phyloP scores from a whole-genome alignment of 306 rosid species.

The Inga laurina region DNA sequence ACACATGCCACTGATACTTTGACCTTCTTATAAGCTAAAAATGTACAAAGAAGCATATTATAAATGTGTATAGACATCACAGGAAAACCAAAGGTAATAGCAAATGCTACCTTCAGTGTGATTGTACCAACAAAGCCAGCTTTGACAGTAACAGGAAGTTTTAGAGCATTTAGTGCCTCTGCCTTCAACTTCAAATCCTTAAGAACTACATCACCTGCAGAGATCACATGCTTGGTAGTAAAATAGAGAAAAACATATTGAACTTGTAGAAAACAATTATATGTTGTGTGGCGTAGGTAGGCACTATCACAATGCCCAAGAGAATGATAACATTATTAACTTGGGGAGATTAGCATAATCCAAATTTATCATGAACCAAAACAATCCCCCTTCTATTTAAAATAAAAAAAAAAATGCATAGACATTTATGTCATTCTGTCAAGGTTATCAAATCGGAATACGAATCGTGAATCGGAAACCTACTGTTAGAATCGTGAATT shows the following conservation, averaged over 20 bases:
- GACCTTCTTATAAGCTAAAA: neutral
- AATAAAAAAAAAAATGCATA: neutral
- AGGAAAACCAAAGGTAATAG: conserved; percentile 23
- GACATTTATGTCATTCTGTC: neutral
- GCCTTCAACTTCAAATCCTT: conserved; percentile 93
- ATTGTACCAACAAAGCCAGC: conserved; percentile 96
- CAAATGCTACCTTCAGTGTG: conserved; percentile 76
- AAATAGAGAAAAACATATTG: neutral
- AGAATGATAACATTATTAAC: neutral
- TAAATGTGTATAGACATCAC: neutral
- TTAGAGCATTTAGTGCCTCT: conserved; percentile 90
- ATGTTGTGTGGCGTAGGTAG: neutral
- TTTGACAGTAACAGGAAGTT: conserved; percentile 92
- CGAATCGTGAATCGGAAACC: no score
- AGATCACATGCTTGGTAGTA: conserved; percentile 34
- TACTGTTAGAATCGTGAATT: no score
- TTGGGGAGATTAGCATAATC: neutral
- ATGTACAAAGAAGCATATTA: neutral
- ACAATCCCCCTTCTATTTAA: neutral
- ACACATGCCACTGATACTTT: neutral
- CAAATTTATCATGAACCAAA: neutral
- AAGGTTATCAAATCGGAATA: no score
- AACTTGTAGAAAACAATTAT: neutral
- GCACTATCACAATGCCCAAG: neutral
- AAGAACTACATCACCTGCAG: conserved; percentile 92